Percentiles rank a stretch among this genome's conserved stretches.
Conservation (phyloP, 2,329 filamentous ascomycete species). For the Verticillium dahliae region DNA sequence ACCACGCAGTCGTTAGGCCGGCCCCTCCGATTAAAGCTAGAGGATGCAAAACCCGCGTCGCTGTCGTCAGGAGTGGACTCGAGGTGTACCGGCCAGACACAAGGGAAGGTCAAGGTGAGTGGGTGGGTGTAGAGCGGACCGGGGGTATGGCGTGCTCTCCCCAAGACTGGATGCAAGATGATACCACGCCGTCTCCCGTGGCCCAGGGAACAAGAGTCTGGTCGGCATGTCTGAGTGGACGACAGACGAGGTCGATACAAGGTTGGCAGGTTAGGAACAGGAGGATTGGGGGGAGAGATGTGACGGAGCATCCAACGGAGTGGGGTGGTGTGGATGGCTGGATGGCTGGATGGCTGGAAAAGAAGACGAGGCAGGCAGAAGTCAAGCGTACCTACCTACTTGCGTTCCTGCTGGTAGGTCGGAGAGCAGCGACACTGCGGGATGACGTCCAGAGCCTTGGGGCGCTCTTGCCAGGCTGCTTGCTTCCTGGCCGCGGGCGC, state of each 20-base stretch:
- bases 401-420: no score
- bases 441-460: neutral
- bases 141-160: neutral
- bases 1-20: neutral
- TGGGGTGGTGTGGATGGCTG: neutral
- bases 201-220: neutral
- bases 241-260: neutral
- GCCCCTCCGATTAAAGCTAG: neutral
- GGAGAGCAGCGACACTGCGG: neutral
- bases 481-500: neutral
- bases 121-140: conserved; percentile 17
- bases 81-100: neutral
- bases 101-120: conserved; percentile 19
- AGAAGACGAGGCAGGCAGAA: neutral
- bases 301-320: neutral
- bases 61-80: neutral
- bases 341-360: no score
- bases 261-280: neutral
- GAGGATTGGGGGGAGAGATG: neutral
- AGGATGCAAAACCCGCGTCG: conserved; percentile 16
- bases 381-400: neutral
- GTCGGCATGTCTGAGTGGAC: neutral
- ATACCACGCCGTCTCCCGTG: neutral
- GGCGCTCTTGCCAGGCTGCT: neutral
- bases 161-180: neutral